Evolutionary conservation across 495 filamentous ascomycete genomes (phyloP).

Genomic region (Copromyces sp.): DNA sequence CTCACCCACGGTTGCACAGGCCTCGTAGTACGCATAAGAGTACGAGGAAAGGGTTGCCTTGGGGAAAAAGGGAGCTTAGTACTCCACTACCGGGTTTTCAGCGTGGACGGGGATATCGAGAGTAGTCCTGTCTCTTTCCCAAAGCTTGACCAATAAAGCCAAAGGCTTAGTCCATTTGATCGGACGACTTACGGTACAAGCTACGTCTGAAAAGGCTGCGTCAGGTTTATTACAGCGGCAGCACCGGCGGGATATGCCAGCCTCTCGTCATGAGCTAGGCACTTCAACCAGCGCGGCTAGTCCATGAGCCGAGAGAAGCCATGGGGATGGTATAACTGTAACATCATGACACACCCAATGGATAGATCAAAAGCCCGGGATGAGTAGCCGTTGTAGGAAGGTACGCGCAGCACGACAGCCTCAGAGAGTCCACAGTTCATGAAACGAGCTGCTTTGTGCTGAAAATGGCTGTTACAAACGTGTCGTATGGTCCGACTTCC

Average conservation of each 20-base stretch:
- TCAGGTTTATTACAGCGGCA: background rate
- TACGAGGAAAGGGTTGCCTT: background rate
- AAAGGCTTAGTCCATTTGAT: background rate
- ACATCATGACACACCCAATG: background rate
- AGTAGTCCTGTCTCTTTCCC: background rate
- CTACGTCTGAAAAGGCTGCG: background rate
- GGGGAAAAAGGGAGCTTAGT: background rate
- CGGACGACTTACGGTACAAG: background rate
- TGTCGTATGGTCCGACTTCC: background rate
- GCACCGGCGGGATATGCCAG: background rate
- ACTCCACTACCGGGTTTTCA: background rate
- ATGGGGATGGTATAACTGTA: background rate
- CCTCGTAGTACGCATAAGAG: background rate
- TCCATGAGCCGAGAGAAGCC: background rate
- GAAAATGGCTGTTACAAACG: background rate
- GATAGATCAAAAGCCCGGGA: background rate
- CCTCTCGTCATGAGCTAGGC: background rate
- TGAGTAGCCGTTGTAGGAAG: background rate
- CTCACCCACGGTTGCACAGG: constrained; percentile 1
- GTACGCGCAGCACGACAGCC: background rate
- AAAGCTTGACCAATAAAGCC: background rate
- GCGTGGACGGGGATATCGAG: background rate
- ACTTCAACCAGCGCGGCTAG: background rate
- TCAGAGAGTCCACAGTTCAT: background rate
- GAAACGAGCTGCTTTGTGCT: background rate